These are phyloP conservation scores for Panicum virgatum DNA, from an alignment of 202 grass and related monocot genomes.

Conservation along the genomic window DNA sequence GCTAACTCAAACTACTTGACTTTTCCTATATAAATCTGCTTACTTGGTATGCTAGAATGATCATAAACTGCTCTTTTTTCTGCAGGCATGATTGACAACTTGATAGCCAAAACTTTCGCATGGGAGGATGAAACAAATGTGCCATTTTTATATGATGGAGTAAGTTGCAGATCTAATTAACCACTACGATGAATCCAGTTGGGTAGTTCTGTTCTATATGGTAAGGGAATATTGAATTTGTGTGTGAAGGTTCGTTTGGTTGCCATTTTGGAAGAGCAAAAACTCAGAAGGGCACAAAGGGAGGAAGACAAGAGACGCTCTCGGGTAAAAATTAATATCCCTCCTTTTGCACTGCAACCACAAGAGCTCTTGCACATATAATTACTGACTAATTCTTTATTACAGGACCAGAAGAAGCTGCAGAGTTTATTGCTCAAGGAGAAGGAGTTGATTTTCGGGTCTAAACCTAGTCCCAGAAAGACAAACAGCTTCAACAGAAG, in stretches of 20 bases:
- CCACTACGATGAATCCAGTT: background rate
- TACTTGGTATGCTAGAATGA: constrained; percentile 11
- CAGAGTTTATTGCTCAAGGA: constrained; percentile 68
- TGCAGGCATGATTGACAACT: constrained; percentile 83
- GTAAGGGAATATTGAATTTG: constrained; percentile 29
- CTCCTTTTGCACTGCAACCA: background rate
- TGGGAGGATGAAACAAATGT: constrained; percentile 83
- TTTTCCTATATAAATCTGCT: too few relatives aligned
- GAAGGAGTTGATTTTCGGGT: constrained; percentile 70
- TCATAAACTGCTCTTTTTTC: constrained; percentile 26
- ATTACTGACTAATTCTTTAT: constrained; percentile 14
- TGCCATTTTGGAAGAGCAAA: constrained; percentile 93
- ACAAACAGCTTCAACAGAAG: constrained; percentile 68
- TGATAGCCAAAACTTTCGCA: constrained; percentile 81
- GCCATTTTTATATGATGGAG: constrained; percentile 92
- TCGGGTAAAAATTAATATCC: constrained; percentile 54
- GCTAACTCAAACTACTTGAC: background rate
- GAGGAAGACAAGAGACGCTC: constrained; percentile 77
- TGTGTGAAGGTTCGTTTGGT: constrained; percentile 70
- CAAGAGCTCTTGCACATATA: background rate
- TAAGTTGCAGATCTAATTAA: constrained; percentile 45
- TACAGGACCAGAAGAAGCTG: constrained; percentile 90
- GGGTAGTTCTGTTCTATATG: constrained; percentile 23
- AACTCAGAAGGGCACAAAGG: constrained; percentile 76
- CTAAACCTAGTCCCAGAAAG: constrained; percentile 66